Base-by-base conservation (phyloP, 106 monocot genomes). In the Dioscorea dumetorum region DNA sequence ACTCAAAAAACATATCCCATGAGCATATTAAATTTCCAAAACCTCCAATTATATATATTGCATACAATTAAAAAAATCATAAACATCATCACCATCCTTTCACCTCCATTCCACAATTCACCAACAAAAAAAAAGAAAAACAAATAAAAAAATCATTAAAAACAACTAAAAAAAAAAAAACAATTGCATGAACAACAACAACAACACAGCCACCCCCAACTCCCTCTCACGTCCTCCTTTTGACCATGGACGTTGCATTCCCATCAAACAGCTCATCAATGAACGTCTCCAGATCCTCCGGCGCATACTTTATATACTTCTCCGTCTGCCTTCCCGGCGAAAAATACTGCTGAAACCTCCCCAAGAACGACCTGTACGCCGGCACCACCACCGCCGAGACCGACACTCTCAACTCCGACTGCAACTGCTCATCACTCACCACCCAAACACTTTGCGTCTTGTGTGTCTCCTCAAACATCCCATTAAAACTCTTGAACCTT, bases 341-440 rank as follows among this genome's bases (percentile, higher is more conserved):
- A 0, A 68, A 34, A 6, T 68, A 57, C 68, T 68, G 68, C 53
- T 57, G 54, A 18, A 53, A 68, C 68, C 68, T 68, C 22, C 68
- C 68, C 7, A 68, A 53, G 31, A 68, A 68, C 2, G 52, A 53
- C 8, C 68, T 22, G 52, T 68, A 68, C 10, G 68, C 68, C 53
- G 68, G 68, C 49, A 68, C 68, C 8, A 68, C 68, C 31, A 68
- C 68, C 52, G 68, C 68, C 54, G 68, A 68, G 54, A 68, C 54
- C 7, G 68, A 68, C 20, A 68, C 68, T 22, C 68, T 52, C 3
- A 68, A 53, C 53, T 68, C 68, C 24, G 68, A 68, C 68, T 68
- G 68, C 50, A 68, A 31, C 31, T 68, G 68, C 53, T 68, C 68
- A 24, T 68, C 68, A 24, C 68, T 68, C 0, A 68, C 68, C 68